Evolutionary conservation across 192 early-diverging fungal genomes (phyloP), one percentile per base, ranked within the genome.

Genomic region (Coemansia sp.): DNA sequence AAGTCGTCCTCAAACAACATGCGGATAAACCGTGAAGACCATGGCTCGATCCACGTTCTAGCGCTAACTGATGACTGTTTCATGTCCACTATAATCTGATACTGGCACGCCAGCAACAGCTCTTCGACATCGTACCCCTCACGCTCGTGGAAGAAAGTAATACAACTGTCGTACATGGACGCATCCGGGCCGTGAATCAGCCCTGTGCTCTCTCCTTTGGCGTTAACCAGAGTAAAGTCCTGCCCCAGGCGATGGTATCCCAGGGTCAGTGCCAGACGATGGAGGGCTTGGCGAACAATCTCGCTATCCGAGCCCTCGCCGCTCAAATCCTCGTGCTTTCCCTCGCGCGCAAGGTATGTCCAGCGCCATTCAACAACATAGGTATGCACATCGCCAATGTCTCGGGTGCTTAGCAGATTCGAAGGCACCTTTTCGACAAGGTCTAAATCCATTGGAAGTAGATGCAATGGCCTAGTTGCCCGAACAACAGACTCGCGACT

Each of bases 361-460:
- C 81, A 84, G 39, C 70, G 76, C 81, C 81, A 84, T 43, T 84
- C 81, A 8, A 84, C 67, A 43, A 84, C 73, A 45, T 84, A 78
- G 6, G 81, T 79, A 43, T 84, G 76, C 69, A 84, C 16, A 45
- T 84, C 73, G 36, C 81, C 81, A 21, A 84, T 69, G 61, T 79
- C 77, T 39, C 73, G 77, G 11, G 74, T 84, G 55, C 57, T 73
- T 18, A 78, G 73, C 44, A 79, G 63, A 23, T 72, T 69, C 9
- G 71, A 61, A 15, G 70, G 56, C 30, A 65, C 56, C 4, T 18
- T 48, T 36, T 68, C 66, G 0, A 33, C 15, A 38, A 69, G 36
- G 35, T 84, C 77, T 10, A 71, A 38, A 58, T 84, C 74, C 52
- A 84, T 62, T 2, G 81, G 81, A 11, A 84, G 67, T 41, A 84